A percentile compares a stretch with the other conserved stretches of the same genome.
phyloP scores from a whole-genome alignment of 2,329 filamentous ascomycete species.

The Fusarium robinianum region DNA sequence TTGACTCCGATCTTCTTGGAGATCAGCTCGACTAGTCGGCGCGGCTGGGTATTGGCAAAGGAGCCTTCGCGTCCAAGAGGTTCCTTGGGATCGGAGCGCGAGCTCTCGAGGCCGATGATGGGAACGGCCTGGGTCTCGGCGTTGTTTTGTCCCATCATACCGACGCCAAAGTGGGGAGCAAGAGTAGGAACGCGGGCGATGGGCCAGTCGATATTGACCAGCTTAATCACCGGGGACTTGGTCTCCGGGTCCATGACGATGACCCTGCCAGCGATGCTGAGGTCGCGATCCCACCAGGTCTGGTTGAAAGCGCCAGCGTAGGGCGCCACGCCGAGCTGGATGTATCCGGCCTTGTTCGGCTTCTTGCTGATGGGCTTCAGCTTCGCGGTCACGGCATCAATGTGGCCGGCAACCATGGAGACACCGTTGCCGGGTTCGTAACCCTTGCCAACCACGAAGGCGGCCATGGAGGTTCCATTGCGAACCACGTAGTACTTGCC shows the following conservation, averaged over 20 bases:
- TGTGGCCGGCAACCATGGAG: conserved; percentile 87
- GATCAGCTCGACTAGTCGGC: conserved; percentile 82
- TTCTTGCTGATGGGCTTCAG: conserved; percentile 90
- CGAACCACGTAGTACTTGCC: conserved; percentile 89
- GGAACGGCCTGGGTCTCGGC: conserved; percentile 92
- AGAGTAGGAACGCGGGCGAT: conserved; percentile 91
- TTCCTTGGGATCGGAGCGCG: conserved; percentile 46
- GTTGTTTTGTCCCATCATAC: conserved; percentile 71
- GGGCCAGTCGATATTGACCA: conserved; percentile 93
- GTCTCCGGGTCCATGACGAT: conserved; percentile 73
- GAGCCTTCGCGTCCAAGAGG: conserved; percentile 66
- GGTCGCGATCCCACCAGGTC: conserved; percentile 97
- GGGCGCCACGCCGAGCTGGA: conserved; percentile 88
- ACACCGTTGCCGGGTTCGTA: conserved; percentile 86
- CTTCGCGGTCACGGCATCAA: conserved; percentile 88
- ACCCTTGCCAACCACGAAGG: conserved; percentile 78
- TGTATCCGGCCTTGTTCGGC: conserved; percentile 80
- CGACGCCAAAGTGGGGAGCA: conserved; percentile 89
- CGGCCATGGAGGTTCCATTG: conserved; percentile 84
- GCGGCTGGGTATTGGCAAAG: conserved; percentile 84
- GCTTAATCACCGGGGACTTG: conserved; percentile 77
- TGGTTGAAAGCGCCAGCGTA: conserved; percentile 86
- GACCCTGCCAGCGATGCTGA: conserved; percentile 87
- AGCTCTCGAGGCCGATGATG: conserved; percentile 85
- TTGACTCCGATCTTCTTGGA: conserved; percentile 71